Percentiles rank a stretch among this genome's conserved stretches.
phyloP scores from a whole-genome alignment of 352 stramenopile genomes.

The Phytophthora sansomeana region DNA sequence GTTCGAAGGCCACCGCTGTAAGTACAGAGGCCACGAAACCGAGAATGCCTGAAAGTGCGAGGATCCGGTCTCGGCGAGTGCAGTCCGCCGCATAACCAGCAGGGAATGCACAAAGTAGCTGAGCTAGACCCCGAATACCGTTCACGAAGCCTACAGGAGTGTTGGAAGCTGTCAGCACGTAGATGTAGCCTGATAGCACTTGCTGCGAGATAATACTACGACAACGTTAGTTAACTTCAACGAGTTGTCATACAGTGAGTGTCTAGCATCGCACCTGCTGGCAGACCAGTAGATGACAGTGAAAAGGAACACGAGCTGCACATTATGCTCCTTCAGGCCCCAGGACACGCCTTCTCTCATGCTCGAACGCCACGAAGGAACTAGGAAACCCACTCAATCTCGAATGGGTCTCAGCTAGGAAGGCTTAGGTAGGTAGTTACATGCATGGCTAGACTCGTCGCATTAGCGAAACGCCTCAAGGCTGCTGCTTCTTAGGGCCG shows the following conservation, averaged over 20 bases:
- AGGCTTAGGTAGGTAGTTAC: not conserved
- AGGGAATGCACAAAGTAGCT: conserved; percentile 61
- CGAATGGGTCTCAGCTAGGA: conserved; percentile 2
- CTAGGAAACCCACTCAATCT: not conserved
- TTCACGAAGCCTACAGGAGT: conserved; percentile 50
- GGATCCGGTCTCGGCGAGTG: conserved; percentile 60
- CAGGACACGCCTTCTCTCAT: conserved; percentile 19
- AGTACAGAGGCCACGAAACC: conserved; percentile 49
- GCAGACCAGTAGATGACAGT: conserved; percentile 69
- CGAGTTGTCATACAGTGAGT: not conserved
- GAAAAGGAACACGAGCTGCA: conserved; percentile 79
- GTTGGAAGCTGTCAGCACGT: conserved; percentile 62
- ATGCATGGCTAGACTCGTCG: not conserved
- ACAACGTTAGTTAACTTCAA: conserved; percentile 3
- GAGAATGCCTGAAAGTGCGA: conserved; percentile 47
- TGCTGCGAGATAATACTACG: conserved; percentile 66
- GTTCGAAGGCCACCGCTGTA: conserved; percentile 54
- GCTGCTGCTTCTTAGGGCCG: not conserved
- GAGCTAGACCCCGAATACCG: conserved; percentile 58
- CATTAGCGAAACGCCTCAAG: not conserved
- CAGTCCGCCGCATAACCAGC: conserved; percentile 66
- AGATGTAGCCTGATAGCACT: conserved; percentile 67
- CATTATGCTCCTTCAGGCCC: conserved; percentile 64
- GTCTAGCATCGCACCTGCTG: conserved; percentile 46
- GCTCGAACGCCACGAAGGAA: not conserved